Base-by-base conservation (phyloP, 495 filamentous ascomycete species). In the Cudoniella acicularis region DNA sequence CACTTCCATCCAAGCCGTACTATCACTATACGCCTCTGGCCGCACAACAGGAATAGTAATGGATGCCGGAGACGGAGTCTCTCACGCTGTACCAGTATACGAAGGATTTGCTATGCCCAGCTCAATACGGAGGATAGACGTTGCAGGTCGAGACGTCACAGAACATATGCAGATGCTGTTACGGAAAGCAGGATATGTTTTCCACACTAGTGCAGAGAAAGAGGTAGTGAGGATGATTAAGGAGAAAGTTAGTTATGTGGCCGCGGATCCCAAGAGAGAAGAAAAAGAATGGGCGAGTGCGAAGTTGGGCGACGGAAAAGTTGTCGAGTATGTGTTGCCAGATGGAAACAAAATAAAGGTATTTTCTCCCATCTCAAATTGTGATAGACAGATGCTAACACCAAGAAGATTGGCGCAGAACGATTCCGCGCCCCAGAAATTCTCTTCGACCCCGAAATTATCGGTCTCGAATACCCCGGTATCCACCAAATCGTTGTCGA, bases 401-500 rank as follows among this genome's bases (percentile, higher is more conserved):
- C n/a, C n/a, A n/a, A n/a, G n/a, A 58, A 92, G 88, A 81, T 94
- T 68, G 92, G 92, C 57, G 78, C 89, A 60, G 94, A 98, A 75
- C 86, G 94, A 10, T 98, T 96, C 81, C 85, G 92, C 57, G 94
- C 94, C 16, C 92, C 94, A 13, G 94, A 99, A 72, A 96, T 98
- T 63, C 85, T 99, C 18, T 99, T 99, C 77, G 90, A 98, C 66
- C 94, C 94, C 10, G 95, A 96, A 67, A 83, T 98, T 57, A 96
- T 98, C 64, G 94, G 94, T 8, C 86, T 96, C 50, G 94, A 99
- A 76, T 99, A 96, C 72, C 92, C 92, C 2, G 94, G 94, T 52
- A 87, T 99, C 61, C 94, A 98, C 70, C 92, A 98, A 73, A 96
- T 98, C 57, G 92, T 98, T 2, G 91, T 96, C 54, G 95, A 98